These are phyloP conservation scores for Tetrahymena thermophila DNA, from an alignment of 73 alveolate species.

Conservation along the genomic window DNA sequence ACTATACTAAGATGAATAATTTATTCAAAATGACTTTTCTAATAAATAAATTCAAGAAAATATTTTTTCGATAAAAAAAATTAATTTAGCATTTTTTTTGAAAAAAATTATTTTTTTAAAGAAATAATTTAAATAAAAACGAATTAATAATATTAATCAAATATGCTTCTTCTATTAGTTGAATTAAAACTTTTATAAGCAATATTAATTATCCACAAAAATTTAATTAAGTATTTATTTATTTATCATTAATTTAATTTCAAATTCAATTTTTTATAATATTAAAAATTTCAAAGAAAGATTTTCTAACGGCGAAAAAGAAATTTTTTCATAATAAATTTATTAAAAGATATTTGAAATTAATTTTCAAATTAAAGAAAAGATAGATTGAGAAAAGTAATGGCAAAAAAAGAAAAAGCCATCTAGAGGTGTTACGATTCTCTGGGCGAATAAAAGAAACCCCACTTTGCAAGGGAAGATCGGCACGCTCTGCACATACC, in stretches of 20 bases:
- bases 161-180: too few species aligned
- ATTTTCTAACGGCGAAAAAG: neutral
- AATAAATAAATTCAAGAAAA: too few species aligned
- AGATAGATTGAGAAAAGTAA: neutral
- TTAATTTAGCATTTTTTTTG: too few species aligned
- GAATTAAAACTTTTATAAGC: too few species aligned
- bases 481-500: neutral
- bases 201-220: too few species aligned
- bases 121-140: too few species aligned
- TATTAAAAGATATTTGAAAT: neutral
- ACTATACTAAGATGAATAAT: too few species aligned
- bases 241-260: neutral
- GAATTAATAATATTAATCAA: too few species aligned
- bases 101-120: too few species aligned
- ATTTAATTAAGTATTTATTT: too few species aligned
- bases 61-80: too few species aligned
- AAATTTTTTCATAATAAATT: neutral
- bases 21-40: too few species aligned
- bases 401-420: neutral
- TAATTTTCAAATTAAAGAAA: neutral
- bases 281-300: neutral
- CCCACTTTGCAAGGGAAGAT: slow-evolving; percentile 2
- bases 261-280: neutral
- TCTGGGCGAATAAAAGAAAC: slow-evolving; percentile 1
- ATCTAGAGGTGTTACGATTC: neutral